Conservation (phyloP, 768 basidiomycete genomes). For the Suillus brevipes region DNA sequence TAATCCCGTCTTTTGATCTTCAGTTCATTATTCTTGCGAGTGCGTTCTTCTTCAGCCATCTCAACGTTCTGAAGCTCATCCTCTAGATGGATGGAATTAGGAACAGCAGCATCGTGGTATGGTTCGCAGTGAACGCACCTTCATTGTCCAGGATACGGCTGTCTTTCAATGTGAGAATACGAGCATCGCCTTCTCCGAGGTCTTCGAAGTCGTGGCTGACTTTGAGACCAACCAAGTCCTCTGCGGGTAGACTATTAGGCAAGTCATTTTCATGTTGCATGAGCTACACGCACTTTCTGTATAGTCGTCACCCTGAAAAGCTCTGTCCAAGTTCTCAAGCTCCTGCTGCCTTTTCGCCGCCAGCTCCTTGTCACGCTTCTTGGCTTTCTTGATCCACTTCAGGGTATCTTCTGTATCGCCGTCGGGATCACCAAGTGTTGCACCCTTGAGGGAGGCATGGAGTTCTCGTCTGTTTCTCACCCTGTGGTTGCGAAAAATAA, state of each 20-base stretch:
- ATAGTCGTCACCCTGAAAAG: constrained; percentile 71
- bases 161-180: constrained; percentile 96
- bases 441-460: constrained; percentile 86
- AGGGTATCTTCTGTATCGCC: constrained; percentile 75
- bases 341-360: constrained; percentile 82
- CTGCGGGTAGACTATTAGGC: constrained; percentile 37
- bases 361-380: constrained; percentile 89
- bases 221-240: constrained; percentile 91
- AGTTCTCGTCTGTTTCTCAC: constrained; percentile 94
- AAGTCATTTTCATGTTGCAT: background rate
- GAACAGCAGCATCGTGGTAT: background rate
- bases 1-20: constrained; percentile 91
- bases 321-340: constrained; percentile 81
- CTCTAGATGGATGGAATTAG: constrained; percentile 52
- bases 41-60: constrained; percentile 85
- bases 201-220: constrained; percentile 94
- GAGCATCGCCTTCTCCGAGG: constrained; percentile 91
- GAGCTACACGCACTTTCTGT: constrained; percentile 69
- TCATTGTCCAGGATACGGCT: constrained; percentile 93
- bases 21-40: constrained; percentile 74
- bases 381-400: constrained; percentile 89
- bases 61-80: constrained; percentile 97
- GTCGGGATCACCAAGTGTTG: constrained; percentile 88
- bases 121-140: constrained; percentile 46
- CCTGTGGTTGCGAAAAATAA: constrained; percentile 57